Evolutionary conservation across 441 rosid species (phyloP), one percentile per base, ranked within the genome.

Genomic region (Croton laevigatus): DNA sequence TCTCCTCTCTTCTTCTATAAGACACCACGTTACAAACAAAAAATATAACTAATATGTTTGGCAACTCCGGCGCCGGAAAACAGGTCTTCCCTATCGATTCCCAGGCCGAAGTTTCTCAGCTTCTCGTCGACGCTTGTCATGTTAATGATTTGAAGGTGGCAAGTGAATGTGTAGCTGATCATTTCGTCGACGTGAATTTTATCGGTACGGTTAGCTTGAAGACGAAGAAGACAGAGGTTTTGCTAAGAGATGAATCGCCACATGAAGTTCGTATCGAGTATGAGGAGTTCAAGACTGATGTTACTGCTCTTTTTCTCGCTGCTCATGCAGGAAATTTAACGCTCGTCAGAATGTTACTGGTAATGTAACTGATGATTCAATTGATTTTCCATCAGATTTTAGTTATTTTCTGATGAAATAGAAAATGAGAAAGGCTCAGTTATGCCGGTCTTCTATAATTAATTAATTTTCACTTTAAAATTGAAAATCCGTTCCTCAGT

Each of bases 251-350:
- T 16, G 95, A 93, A 77, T 74, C 84, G 19, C 73, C 98, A 3
- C 80, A 84, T 57, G 92, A 92, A 76, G 89, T 91, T 59, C 77
- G 76, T 13, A 79, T 89, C 1, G 96, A 86, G 76, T 84, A 83
- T 71, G 96, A 89, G 81, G 99, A 95, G 86, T 87, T 95, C 72
- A 87, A 82, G 81, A 89, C 97, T 16, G 97, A 93, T 69, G 97
- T 94, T 32, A 85, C 93, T 38, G 87, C 99, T 71, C 82, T 94
- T 71, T 91, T 92, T 82, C 91, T 89, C 79, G 94, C 97, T 71
- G 91, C 86, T 65, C 94, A 86, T 61, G 75, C 78, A 32, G 98
- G 97, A 72, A 89, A 88, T 79, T 81, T 79, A 19, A 69, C 82
- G 55, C 91, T 94, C 70, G 89, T 92, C 67, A 91, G 83, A 83